Base-by-base conservation (phyloP, 2,329 filamentous ascomycete genomes). In the Fusarium dimerum region DNA sequence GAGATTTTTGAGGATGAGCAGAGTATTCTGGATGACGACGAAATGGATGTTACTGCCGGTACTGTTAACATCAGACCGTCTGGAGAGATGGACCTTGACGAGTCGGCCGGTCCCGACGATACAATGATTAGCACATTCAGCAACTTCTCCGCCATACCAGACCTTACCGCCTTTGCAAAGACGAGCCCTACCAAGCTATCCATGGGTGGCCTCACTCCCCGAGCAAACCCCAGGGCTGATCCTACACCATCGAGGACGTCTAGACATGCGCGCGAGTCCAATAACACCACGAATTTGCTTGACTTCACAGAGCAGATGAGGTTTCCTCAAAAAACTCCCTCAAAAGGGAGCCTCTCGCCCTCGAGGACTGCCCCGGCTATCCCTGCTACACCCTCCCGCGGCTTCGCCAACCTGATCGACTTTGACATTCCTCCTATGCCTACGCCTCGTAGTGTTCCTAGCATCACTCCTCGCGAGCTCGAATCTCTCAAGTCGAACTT, bases 401-500 rank as follows among this genome's bases (percentile, higher is more conserved):
- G 71, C 43, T 85, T 89, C 61, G 79, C 85, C 34, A 90, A 88
- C 65, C 81, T 94, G 41, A 83, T 86, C n/a, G 80, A 83, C 58
- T 79, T 87, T 65, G 94, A 97, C 65, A 88, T 97, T 10, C 92
- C 92, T n/a, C 91, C 93, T 1, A 86, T 92, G 61, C 92, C 93
- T 2, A 97, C 94, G 1, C 94, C 94, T 13, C 86, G 93, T 56
- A 96, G 91, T 50, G 83, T 97, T 38, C 94, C 94, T 1, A 90
- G 88, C 9, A 88, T 97, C 61, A 96, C 92, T 2, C 90, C 94
- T 2, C 86, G 94, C 34, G 94, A 99, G 73, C 79, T 97, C 3
- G 94, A 99, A 69, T 90, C 89, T 13, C 79, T 97, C 54, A 97
- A 97, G 71, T 97, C 92, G 0, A 83, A 83, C 20, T 95, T 96